Conservation (phyloP, 192 early-diverging fungal species). For the Mortierella claussenii region DNA sequence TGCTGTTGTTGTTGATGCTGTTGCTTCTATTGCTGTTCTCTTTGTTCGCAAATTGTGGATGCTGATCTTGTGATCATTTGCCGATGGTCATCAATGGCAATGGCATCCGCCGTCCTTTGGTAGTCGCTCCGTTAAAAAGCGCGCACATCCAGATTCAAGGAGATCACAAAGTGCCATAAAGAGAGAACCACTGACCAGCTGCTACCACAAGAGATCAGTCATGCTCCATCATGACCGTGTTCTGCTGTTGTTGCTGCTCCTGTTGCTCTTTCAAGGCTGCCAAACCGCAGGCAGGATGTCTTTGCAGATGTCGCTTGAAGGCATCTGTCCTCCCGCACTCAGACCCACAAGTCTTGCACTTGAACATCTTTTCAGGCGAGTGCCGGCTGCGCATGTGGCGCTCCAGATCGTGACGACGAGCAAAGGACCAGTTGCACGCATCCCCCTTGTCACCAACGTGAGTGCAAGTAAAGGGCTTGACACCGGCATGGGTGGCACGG, state of each 20-base stretch:
- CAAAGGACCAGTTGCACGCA: constrained; percentile 31
- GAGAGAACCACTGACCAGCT: not conserved
- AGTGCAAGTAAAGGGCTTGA: constrained; percentile 69
- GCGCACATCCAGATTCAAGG: constrained; percentile 12
- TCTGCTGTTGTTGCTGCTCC: not conserved
- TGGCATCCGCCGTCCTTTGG: no score
- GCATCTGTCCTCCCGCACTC: constrained; percentile 44
- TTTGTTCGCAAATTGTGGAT: not conserved
- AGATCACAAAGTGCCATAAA: not conserved
- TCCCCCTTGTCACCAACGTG: constrained; percentile 23
- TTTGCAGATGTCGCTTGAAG: constrained; percentile 41
- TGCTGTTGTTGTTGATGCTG: constrained; percentile 11
- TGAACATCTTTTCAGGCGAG: constrained; percentile 31
- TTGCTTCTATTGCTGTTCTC: not conserved
- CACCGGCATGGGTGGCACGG: constrained; percentile 69
- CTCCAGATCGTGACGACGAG: constrained; percentile 45
- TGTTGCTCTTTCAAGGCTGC: constrained; percentile 21
- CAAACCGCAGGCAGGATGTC: constrained; percentile 30
- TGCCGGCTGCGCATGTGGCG: constrained; percentile 39
- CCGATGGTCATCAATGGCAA: not conserved
- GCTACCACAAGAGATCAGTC: not conserved
- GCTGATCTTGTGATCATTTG: not conserved
- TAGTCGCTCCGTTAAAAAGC: constrained; percentile 24
- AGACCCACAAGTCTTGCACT: constrained; percentile 33
- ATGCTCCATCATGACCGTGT: no score